A percentile compares a stretch with the other conserved stretches of the same genome.
Evolutionary conservation across 805 yeast genomes (phyloP).

Genomic region (Saitoella complicata): DNA sequence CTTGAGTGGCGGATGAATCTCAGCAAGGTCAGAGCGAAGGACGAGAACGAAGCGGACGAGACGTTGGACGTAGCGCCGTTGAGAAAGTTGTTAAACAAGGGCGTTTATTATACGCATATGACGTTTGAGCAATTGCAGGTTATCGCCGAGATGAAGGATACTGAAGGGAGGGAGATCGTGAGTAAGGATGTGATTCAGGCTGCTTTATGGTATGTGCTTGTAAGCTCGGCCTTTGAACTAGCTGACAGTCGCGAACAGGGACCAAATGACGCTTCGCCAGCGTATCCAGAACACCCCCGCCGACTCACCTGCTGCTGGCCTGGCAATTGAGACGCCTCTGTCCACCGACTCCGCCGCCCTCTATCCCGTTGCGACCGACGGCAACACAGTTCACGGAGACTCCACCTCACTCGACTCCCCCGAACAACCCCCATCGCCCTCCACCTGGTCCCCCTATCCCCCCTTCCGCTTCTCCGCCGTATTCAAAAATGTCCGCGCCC

Average conservation of each 20-base stretch:
- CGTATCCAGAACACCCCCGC: too few species aligned
- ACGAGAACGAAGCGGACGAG: neutral
- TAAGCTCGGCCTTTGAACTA: too few species aligned
- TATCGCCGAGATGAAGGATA: conserved; percentile 26
- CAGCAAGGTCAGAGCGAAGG: neutral
- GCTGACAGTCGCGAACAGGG: too few species aligned
- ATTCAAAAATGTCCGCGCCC: conserved; percentile 31
- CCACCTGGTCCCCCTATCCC: conserved; percentile 26
- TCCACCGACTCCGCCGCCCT: neutral
- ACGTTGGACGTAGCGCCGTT: conserved; percentile 13
- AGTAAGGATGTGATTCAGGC: conserved; percentile 26
- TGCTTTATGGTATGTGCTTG: conserved; percentile 35
- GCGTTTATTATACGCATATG: conserved; percentile 33
- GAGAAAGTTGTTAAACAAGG: conserved; percentile 24
- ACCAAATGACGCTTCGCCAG: too few species aligned
- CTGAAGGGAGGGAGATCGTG: conserved; percentile 25
- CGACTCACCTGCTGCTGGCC: too few species aligned
- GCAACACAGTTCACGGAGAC: neutral
- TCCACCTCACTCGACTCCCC: neutral
- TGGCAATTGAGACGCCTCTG: conserved; percentile 12
- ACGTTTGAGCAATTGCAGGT: conserved; percentile 32
- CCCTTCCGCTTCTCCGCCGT: conserved; percentile 40
- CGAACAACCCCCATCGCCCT: neutral
- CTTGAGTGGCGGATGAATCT: conserved; percentile 4
- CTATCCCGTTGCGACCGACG: neutral